phyloP scores from a whole-genome alignment of 305 asterid species.

The Rubia peregrina region DNA sequence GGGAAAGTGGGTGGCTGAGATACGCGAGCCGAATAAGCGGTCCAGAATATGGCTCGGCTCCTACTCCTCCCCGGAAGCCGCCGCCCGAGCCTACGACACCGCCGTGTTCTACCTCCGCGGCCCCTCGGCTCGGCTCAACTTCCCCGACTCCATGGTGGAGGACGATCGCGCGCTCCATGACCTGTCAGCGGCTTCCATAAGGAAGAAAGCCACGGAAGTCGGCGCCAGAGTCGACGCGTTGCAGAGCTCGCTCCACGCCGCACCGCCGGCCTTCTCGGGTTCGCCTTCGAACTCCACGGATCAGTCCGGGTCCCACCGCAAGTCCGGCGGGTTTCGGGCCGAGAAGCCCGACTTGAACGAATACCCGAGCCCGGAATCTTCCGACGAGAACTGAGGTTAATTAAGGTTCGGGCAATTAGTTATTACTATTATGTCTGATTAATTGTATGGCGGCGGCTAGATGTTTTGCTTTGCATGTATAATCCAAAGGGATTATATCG shows the following conservation, averaged over 20 bases:
- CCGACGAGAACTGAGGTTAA: conserved; percentile 28
- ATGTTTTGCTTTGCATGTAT: conserved; percentile 9
- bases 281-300: conserved; percentile 19
- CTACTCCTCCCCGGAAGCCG: conserved; percentile 81
- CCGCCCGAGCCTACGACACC: conserved; percentile 92
- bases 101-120: conserved; percentile 90
- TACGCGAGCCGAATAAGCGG: conserved; percentile 83
- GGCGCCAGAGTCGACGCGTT: conserved; percentile 90
- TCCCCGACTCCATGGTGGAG: conserved; percentile 50
- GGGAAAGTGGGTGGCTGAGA: conserved; percentile 99
- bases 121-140: conserved; percentile 82
- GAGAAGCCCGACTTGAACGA: conserved; percentile 71
- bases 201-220: conserved; percentile 86
- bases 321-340: conserved; percentile 21
- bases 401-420: conserved; percentile 1
- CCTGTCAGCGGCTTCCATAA: conserved; percentile 65
- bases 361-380: conserved; percentile 59
- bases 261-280: background rate
- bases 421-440: background rate
- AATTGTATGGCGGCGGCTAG: background rate
- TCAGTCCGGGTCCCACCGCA: conserved; percentile 6
- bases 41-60: conserved; percentile 95
- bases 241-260: conserved; percentile 22
- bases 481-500: conserved; percentile 29
- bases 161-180: conserved; percentile 31